Evolutionary conservation across 2,329 filamentous ascomycete species (phyloP), one percentile per base, ranked within the genome.

Genomic region (Sclerotinia glacialis): DNA sequence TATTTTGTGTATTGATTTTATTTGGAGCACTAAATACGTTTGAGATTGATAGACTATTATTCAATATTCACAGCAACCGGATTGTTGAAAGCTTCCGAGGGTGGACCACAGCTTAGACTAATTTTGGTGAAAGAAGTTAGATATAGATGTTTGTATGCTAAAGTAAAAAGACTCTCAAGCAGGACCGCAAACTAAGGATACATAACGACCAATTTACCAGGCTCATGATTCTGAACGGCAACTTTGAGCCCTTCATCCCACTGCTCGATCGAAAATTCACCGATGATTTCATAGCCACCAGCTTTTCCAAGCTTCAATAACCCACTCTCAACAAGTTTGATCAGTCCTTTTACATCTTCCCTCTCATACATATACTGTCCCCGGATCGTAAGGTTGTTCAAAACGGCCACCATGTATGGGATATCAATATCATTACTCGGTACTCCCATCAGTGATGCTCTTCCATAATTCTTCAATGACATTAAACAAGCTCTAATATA

Each of bases 331-430:
- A 80, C 71, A 76, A 83, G 74, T 73, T 78, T 82, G 28, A 83
- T 73, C 4, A 83, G 69, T 7, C 72, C 65, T 16, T 70, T 26
- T 5, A 80, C 72, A 62, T 82, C 77, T 8, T 78, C 75, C 7
- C 78, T 68, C 52, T 78, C 76, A 72, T 81, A 83, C 81, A 83
- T 83, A 71, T 77, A 78, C 68, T 80, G 79, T 0, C 81, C 81
- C 50, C 76, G 74, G 44, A 80, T 69, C 18, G 67, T 70, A 5
- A 82, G 67, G 69, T 79, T 76, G 44, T 77, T 70, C 47, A 71
- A 68, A 65, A 81, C 73, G 7, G 76, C 68, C 31, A 70, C 55
- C 7, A 37, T 34, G 49, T 75, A 74, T 18, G 77, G 72, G 50
- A 80, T 69, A 1, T 69, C 47, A 61, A 74, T 3, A 73, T 74